phyloP scores from a whole-genome alignment of 139 green algal species.

The Coelastrella sp. region DNA sequence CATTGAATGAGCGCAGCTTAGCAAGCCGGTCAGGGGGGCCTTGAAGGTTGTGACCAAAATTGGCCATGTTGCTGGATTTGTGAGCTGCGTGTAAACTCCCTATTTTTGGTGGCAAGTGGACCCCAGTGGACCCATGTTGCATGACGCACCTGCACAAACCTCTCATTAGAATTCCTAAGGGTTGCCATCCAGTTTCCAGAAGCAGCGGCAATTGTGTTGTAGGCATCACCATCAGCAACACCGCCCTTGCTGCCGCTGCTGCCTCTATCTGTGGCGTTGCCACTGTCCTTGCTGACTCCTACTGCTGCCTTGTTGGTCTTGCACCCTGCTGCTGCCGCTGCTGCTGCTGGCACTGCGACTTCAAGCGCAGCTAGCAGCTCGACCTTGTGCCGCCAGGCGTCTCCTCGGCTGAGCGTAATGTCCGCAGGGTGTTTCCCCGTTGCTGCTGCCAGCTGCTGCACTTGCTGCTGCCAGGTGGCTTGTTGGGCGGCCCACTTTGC shows the following conservation, averaged over 20 bases:
- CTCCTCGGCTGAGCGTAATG: background rate
- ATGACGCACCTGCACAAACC: conserved; percentile 31
- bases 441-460: background rate
- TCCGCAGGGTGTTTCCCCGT: conserved; percentile 8
- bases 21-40: no score
- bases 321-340: conserved; percentile 15
- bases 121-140: background rate
- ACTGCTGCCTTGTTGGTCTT: background rate
- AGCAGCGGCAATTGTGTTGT: background rate
- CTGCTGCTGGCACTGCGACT: conserved; percentile 19
- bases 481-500: conserved; percentile 32
- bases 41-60: no score
- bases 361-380: conserved; percentile 35
- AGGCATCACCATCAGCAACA: background rate
- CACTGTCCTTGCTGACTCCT: background rate
- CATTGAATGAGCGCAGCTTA: no score
- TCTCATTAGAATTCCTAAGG: conserved; percentile 29
- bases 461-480: background rate
- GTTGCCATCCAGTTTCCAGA: conserved; percentile 4
- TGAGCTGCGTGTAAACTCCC: no score
- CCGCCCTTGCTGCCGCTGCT: conserved; percentile 5
- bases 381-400: conserved; percentile 34
- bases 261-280: background rate
- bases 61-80: no score
- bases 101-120: background rate